Evolutionary conservation across 83 land plant genomes (phyloP), one percentile per base, ranked within the genome.

Genomic region (Diphasiastrum complanatum): DNA sequence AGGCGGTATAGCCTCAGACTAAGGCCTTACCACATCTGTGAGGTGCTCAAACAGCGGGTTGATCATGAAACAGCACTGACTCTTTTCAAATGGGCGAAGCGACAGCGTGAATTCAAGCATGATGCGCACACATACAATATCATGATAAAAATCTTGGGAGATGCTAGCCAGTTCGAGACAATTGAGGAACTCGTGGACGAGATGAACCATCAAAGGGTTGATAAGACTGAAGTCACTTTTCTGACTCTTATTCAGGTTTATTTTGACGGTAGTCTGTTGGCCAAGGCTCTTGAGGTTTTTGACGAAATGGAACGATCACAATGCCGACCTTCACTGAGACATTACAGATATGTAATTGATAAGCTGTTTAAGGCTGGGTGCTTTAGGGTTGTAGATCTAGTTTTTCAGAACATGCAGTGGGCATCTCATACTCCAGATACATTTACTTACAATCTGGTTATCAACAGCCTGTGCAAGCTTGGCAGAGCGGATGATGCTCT

Each of bases 391-490:
- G 45, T 41, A 41, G n/a, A 14, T 41, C n/a, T 41, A 18, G 45
- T 41, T 41, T 41, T 41, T 41, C 12, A 18, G 1, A 41, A 41
- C n/a, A 41, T 41, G 45, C 45, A 41, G 18, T 41, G 45, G 45
- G 45, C 45, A n/a, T n/a, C n/a, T n/a, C n/a, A n/a, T n/a, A n/a
- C 66, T 6, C 82, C 85, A 26, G 75, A 75, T 64, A 76, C 77
- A 12, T 40, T 84, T 30, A 81, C 88, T 6, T 84, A 81, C 37
- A 81, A 78, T 3, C n/a, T 81, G 20, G 47, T 84, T 54, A 73
- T 84, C 6, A 71, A 60, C 64, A 73, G 74, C 40, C 83, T 84
- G 74, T 84, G 85, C 48, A 84, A 64, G 52, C 64, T 34, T 48
- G 70, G 72, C 20, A 81, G 78, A 33, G 37, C 78, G 61, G 63